These are phyloP conservation scores for Phytophthora cactorum DNA, from an alignment of 352 stramenopile species.

Conservation along the genomic window DNA sequence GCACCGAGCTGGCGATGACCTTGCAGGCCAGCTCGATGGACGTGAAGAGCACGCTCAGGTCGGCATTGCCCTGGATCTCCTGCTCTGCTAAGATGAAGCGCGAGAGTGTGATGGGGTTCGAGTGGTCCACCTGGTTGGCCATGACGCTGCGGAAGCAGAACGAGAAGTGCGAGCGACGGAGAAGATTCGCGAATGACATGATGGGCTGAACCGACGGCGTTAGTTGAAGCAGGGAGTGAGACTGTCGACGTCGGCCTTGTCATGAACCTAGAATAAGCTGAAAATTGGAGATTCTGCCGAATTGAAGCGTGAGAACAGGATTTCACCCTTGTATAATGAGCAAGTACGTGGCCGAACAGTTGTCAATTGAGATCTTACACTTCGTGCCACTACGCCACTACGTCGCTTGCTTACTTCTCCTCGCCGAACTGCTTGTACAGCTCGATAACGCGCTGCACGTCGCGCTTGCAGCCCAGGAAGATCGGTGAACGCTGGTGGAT, in stretches of 20 bases:
- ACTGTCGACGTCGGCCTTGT: conserved; percentile 34
- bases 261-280: conserved; percentile 16
- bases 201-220: neutral
- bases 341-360: conserved; percentile 9
- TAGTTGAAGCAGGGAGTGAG: conserved; percentile 32
- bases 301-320: neutral
- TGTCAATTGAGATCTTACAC: neutral
- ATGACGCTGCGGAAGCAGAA: conserved; percentile 20
- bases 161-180: conserved; percentile 21
- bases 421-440: conserved; percentile 62
- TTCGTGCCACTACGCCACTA: neutral
- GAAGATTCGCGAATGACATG: conserved; percentile 35
- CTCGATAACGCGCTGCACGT: conserved; percentile 80
- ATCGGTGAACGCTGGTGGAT: conserved; percentile 98
- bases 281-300: neutral
- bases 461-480: conserved; percentile 94
- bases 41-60: conserved; percentile 96
- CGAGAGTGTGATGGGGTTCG: conserved; percentile 93
- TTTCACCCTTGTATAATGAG: neutral
- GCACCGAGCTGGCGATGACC: conserved; percentile 96
- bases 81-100: conserved; percentile 95
- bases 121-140: conserved; percentile 63
- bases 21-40: conserved; percentile 97
- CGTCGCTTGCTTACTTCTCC: conserved; percentile 17
- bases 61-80: conserved; percentile 91